Evolutionary conservation across 2,329 filamentous ascomycete species (phyloP).

Genomic region (Neonectria punicea): DNA sequence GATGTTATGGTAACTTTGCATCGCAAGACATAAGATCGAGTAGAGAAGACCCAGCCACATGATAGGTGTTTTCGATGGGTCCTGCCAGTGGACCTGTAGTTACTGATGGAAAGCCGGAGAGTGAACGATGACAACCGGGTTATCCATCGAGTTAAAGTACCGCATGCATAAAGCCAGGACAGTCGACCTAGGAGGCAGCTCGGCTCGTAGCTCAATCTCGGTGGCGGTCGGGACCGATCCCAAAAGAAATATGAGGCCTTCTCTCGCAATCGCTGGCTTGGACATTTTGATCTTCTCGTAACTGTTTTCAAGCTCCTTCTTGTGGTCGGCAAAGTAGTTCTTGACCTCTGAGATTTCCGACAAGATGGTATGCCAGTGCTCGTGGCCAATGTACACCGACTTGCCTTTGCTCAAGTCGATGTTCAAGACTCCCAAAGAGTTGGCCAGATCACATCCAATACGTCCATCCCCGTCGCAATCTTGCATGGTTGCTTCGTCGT

Average conservation of each 20-base stretch:
- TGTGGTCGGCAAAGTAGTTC: constrained; percentile 86
- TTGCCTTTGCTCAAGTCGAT: constrained; percentile 82
- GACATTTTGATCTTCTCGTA: constrained; percentile 78
- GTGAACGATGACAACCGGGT: constrained; percentile 77
- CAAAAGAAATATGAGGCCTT: constrained; percentile 82
- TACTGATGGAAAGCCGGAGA: constrained; percentile 85
- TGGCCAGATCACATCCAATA: constrained; percentile 73
- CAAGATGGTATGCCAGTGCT: constrained; percentile 84
- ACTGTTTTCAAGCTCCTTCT: constrained; percentile 87
- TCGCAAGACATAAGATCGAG: constrained; percentile 78
- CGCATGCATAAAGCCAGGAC: constrained; percentile 85
- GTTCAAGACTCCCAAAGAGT: constrained; percentile 81
- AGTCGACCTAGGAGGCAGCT: background rate
- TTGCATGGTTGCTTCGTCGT: constrained; percentile 63
- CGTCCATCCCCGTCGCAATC: constrained; percentile 70
- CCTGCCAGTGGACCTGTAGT: constrained; percentile 73
- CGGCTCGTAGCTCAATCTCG: constrained; percentile 68
- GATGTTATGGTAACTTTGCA: constrained; percentile 81
- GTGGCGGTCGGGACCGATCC: constrained; percentile 77
- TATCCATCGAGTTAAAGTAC: constrained; percentile 87
- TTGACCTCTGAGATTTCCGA: constrained; percentile 91
- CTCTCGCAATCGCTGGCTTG: constrained; percentile 67
- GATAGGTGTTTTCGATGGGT: constrained; percentile 75
- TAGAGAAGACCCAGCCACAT: constrained; percentile 85
- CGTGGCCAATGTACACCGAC: constrained; percentile 82